Conservation (phyloP, 257 asterid species). For the Solanum lignicaule region DNA sequence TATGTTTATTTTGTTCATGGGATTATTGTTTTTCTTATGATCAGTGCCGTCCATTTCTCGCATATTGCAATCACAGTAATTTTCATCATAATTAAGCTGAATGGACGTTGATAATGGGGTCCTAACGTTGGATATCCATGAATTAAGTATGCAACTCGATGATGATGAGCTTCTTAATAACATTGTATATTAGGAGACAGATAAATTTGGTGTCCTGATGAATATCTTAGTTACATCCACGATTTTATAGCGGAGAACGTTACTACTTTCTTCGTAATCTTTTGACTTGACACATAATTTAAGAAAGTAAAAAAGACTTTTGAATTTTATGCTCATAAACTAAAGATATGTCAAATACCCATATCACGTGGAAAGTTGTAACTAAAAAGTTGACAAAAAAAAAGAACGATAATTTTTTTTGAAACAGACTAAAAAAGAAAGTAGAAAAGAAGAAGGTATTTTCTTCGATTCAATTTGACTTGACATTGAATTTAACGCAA, state of each 20-base stretch:
- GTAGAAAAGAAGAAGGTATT: too few species aligned
- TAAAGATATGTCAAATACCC: background rate
- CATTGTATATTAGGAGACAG: background rate
- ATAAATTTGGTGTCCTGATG: background rate
- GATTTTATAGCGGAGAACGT: background rate
- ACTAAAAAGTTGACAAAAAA: too few species aligned
- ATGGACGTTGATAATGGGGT: background rate
- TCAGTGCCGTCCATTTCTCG: background rate
- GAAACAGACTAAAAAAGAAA: too few species aligned
- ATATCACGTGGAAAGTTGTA: background rate
- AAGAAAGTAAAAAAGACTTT: background rate
- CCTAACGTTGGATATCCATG: background rate
- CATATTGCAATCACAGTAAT: background rate
- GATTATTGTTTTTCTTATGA: background rate
- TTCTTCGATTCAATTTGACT: background rate
- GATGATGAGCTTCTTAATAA: background rate
- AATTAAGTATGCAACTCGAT: background rate
- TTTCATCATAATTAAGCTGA: background rate
- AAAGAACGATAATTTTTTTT: background rate
- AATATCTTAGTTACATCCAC: background rate
- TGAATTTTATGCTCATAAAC: too few species aligned
- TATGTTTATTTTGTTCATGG: background rate
- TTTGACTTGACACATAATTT: background rate
- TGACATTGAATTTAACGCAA: too few species aligned
- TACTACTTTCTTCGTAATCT: background rate